Base-by-base conservation (phyloP, 106 monocot species). In the Dendrobium nobile region DNA sequence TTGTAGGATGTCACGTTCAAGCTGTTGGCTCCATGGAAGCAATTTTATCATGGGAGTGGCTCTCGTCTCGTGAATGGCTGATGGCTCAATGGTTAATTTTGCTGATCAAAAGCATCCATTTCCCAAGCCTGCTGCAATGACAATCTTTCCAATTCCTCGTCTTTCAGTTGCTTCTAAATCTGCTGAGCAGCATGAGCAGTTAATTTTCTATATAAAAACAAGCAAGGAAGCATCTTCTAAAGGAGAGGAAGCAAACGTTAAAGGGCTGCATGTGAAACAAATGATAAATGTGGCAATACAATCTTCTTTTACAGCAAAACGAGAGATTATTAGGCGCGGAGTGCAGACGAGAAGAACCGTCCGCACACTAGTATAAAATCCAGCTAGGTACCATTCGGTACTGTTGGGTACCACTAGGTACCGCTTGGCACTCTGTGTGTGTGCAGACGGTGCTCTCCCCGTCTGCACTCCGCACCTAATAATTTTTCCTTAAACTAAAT, bases 1-100 rank as follows among this genome's bases (percentile, higher is more conserved):
- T 98, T 92, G 9, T 85, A 98, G 17, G 97, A 95, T 15, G 97
- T 98, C 16, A 82, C 83, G 81, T 92, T 98, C 31, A 98, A 94
- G 11, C 92, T 95, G 92, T 98, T 95, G 15, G 97, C 97, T 4
- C 97, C 97, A 56, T 98, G 97, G 79, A 98, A 98, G 1, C 84
- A 82, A 61, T 86, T 37, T 37, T 37, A 37, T 37, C 37, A 2
- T 37, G 2, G 37, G 37, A 37, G 37, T 37, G 37, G 37, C 37
- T 89, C 80, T 82, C 89, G 70, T 88, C 91, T 6, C 54, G 58
- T 15, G 56, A 40, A 40, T 79, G 75, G 72, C 40, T 87, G n/a
- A n/a, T n/a, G n/a, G n/a, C n/a, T n/a, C n/a, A 92, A 77, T 80
- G 85, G 85, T 92, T 98, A 94, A 80, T 98, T 98, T 74, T 95